Percentiles rank a stretch among this genome's conserved stretches.
Conservation (phyloP, 2,329 filamentous ascomycete species). For the Taxawa tesnikishii region DNA sequence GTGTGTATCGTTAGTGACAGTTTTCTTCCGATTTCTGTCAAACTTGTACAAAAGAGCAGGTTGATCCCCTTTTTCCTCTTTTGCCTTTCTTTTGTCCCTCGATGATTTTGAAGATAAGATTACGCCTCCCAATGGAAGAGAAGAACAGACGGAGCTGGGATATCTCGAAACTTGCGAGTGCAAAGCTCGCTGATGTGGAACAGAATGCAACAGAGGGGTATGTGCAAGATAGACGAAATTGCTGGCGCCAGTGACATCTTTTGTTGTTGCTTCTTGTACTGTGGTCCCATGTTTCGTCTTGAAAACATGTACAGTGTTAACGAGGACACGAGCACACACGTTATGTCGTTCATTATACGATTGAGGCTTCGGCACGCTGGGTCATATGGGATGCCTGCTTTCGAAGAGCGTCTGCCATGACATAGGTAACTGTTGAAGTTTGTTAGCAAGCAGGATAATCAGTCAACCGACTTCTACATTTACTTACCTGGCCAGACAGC, state of each 20-base stretch:
- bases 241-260: slow-evolving; percentile 1
- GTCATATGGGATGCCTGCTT: slow-evolving; percentile 52
- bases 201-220: neutral
- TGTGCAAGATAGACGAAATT: slow-evolving; percentile 1
- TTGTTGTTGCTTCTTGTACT: slow-evolving; percentile 2
- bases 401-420: slow-evolving; percentile 55
- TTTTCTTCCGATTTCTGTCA: neutral
- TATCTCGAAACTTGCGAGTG: too few species aligned
- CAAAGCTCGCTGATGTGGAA: too few species aligned
- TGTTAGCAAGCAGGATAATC: slow-evolving; percentile 15
- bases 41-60: neutral
- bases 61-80: neutral
- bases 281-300: neutral
- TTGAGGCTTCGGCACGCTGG: slow-evolving; percentile 42
- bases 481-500: slow-evolving; percentile 81
- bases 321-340: neutral
- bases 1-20: neutral
- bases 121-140: too few species aligned
- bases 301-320: neutral
- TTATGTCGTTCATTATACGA: slow-evolving; percentile 2
- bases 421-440: slow-evolving; percentile 44
- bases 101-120: too few species aligned
- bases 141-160: too few species aligned
- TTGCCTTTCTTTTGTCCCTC: neutral
- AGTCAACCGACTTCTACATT: neutral